Base-by-base conservation (phyloP, 2,329 filamentous ascomycete genomes). In the Plenodomus lindquistii region DNA sequence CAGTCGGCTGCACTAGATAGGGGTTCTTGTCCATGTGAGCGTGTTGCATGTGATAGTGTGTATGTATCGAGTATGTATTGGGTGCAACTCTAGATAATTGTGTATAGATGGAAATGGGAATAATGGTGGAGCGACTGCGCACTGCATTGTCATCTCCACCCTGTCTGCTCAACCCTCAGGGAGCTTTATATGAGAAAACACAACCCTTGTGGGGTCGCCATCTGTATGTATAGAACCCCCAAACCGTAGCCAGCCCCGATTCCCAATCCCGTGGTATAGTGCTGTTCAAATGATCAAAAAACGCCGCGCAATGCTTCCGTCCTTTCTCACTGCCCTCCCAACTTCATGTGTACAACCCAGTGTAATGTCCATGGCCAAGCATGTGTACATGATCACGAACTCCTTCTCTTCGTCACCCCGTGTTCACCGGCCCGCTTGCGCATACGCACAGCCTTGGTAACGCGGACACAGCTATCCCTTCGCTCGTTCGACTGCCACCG, bases 91-190 rank as follows among this genome's bases (percentile, higher is more conserved):
- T n/a, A n/a, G n/a, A n/a, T n/a, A n/a, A n/a, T n/a, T n/a, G n/a
- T n/a, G n/a, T n/a, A n/a, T n/a, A n/a, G n/a, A n/a, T n/a, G n/a
- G n/a, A n/a, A n/a, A n/a, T n/a, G n/a, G n/a, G n/a, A 55, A 43
- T 59, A 49, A 37, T 46, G 38, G 47, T 40, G 41, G 15, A 48
- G 49, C 52, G 49, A 59, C 36, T 31, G 27, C 27, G 27, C 27
- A 31, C 50, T 50, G 55, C 34, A 31, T 34, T 44, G 48, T 45
- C 54, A 55, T 15, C 27, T 31, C 4, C 27, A 7, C 6, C 27
- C 55, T 42, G 19, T 34, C 38, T 48, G 65, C 68, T 71, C 68
- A 52, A 71, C 68, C 67, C 57, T 49, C 35, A 59, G 67, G 67
- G 67, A 70, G 66, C 66, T 31, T 48, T 49, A 44, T 37, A 48